Evolutionary conservation across 2,329 filamentous ascomycete species (phyloP), one percentile per base, ranked within the genome.

Genomic region (Alternaria panax): DNA sequence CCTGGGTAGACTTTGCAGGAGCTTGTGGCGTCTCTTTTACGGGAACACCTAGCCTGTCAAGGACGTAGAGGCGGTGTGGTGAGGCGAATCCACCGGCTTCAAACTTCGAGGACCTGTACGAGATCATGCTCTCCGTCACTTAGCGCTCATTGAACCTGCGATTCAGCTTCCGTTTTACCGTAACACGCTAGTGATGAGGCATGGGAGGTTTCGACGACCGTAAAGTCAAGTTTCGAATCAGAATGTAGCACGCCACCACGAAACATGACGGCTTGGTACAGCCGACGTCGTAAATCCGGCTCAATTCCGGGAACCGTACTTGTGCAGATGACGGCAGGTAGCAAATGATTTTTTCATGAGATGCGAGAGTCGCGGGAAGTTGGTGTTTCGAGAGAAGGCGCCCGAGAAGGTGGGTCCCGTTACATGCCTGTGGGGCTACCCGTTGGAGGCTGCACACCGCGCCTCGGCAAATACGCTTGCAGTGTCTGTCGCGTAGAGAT

Each of bases 151-250:
- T 53, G 14, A 24, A 20, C 43, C 53, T 45, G 34, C n/a, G 51
- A 38, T 14, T 51, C 16, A 24, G 43, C 42, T 47, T 54, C 34
- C 43, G 43, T 46, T 32, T 22, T 38, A 51, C 27, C 20, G 32
- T 50, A 54, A 53, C 28, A 51, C 59, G 55, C 60, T 43, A 59
- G 51, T 32, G 42, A 51, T 67, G 64, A 67, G 51, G 62, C 63
- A 43, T 40, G 40, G 42, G 58, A 59, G 54, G 69, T 71, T 70
- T 70, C 64, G 60, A 59, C 43, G 47, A 47, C 52, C 46, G 57
- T 48, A 59, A 58, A 47, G 59, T 62, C 61, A 64, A 60, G 68
- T 71, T 71, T 71, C 69, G 69, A 70, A 71, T 64, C 60, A 51
- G 51, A 41, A 50, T 18, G 43, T 25, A 60, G 63, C 60, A 65